Evolutionary conservation across 2,329 filamentous ascomycete genomes (phyloP).

Genomic region (Arthrobotrys conoides): DNA sequence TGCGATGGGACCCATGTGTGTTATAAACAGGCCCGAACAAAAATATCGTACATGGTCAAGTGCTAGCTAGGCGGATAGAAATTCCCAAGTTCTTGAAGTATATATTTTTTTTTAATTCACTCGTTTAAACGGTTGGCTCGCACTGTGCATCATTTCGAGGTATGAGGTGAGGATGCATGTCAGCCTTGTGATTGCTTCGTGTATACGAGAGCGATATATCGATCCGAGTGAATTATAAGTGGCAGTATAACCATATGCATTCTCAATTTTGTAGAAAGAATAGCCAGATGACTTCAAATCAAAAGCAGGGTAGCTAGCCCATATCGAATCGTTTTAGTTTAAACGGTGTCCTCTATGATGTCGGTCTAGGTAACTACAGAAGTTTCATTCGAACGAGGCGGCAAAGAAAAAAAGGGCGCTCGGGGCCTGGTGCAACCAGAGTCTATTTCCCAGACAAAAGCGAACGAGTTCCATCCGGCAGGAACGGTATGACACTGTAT

Average conservation of each 20-base stretch:
- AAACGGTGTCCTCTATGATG: conserved; percentile 22
- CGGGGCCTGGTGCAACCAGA: not conserved
- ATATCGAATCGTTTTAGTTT: not conserved
- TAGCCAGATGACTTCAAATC: conserved; percentile 11
- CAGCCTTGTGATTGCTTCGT: conserved; percentile 9
- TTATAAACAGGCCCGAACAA: conserved; percentile 25
- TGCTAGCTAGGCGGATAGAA: not conserved
- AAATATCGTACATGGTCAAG: conserved; percentile 23
- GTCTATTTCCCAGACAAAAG: not conserved
- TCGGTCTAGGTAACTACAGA: conserved; percentile 15
- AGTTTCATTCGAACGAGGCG: conserved; percentile 11
- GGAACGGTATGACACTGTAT: not conserved
- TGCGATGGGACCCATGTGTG: conserved; percentile 3
- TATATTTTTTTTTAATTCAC: conserved; percentile 4
- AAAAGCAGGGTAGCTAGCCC: not conserved
- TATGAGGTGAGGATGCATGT: not conserved
- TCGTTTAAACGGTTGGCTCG: conserved; percentile 17
- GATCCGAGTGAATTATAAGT: conserved; percentile 17
- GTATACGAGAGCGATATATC: conserved; percentile 15
- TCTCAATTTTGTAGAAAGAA: too few relatives aligned
- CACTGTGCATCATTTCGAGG: conserved; percentile 9
- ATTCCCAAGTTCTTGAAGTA: conserved; percentile 1
- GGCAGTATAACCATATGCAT: not conserved
- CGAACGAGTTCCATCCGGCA: not conserved
- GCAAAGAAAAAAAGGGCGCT: not conserved